Evolutionary conservation across 2,329 filamentous ascomycete species (phyloP).

Genomic region (Trichophyton verrucosum): DNA sequence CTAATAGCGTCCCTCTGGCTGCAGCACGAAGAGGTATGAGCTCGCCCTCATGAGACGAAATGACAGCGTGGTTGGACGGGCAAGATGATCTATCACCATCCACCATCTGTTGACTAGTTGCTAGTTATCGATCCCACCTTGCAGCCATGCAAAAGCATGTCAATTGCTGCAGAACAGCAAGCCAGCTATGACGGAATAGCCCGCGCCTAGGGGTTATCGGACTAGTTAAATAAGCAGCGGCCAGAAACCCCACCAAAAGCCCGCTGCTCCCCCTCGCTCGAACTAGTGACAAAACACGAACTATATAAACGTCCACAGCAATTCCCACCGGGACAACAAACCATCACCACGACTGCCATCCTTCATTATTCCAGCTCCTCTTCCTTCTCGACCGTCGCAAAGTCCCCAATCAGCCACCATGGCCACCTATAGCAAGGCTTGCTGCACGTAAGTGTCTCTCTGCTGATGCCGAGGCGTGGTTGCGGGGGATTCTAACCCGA

Average conservation of each 20-base stretch:
- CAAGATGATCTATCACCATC: neutral
- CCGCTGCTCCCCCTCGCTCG: neutral
- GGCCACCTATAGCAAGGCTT: slow-evolving; percentile 34
- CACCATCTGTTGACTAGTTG: neutral
- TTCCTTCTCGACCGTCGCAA: neutral
- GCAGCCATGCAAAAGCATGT: too few relatives aligned
- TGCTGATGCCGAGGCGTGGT: neutral
- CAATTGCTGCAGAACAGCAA: too few relatives aligned
- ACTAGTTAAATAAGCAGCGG: neutral
- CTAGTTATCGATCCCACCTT: too few relatives aligned
- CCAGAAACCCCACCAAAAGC: neutral
- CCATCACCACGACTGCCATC: neutral
- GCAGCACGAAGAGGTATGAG: neutral
- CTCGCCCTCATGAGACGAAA: neutral
- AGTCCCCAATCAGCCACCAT: slow-evolving; percentile 14
- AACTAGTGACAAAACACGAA: neutral
- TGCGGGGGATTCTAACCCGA: neutral
- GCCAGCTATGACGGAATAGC: neutral
- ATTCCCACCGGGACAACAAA: neutral
- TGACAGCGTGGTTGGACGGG: neutral
- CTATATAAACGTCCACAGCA: neutral
- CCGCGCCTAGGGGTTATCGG: neutral
- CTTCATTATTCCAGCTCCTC: neutral
- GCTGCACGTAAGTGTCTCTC: slow-evolving; percentile 29
- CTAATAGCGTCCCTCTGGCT: neutral